Percentiles rank a stretch among this genome's conserved stretches.
phyloP scores from a whole-genome alignment of 176 grass and related monocot species.

The Avena sativa region DNA sequence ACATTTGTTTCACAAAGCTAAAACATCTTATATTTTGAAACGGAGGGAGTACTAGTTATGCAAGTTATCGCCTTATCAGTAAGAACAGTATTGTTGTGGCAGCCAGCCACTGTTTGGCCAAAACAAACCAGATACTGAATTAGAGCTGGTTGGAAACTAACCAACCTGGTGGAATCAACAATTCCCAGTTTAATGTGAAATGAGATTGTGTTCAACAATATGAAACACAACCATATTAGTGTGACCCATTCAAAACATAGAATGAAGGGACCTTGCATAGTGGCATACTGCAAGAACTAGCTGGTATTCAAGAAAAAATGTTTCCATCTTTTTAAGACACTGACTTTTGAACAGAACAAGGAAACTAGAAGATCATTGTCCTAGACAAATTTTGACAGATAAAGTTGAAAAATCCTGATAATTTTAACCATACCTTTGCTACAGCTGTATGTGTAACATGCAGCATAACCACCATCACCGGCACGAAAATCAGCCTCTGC shows the following conservation, averaged over 20 bases:
- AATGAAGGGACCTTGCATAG: conserved; percentile 12
- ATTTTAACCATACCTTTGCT: conserved; percentile 75
- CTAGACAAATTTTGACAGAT: not conserved
- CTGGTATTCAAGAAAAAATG: not conserved
- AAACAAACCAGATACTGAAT: not conserved
- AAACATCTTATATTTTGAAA: too few relatives aligned
- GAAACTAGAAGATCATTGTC: conserved; percentile 27
- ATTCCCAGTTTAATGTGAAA: conserved; percentile 15
- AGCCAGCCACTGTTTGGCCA: not conserved
- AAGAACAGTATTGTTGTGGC: not conserved
- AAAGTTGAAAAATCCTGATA: conserved; percentile 10
- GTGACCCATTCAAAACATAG: not conserved
- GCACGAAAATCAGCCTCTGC: conserved; percentile 91
- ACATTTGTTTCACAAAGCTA: too few relatives aligned
- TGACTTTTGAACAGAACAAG: not conserved
- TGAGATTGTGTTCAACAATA: conserved; percentile 1
- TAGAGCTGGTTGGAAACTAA: conserved; percentile 4
- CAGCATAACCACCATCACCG: conserved; percentile 88
- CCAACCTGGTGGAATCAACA: not conserved
- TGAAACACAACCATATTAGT: not conserved
- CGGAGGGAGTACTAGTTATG: not conserved
- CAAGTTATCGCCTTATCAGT: conserved; percentile 6
- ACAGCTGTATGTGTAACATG: conserved; percentile 94
- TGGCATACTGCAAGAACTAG: conserved; percentile 15
- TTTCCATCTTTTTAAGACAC: conserved; percentile 6